Evolutionary conservation across 2,329 filamentous ascomycete genomes (phyloP), one percentile per base, ranked within the genome.

Genomic region (Xylariaceae sp.): DNA sequence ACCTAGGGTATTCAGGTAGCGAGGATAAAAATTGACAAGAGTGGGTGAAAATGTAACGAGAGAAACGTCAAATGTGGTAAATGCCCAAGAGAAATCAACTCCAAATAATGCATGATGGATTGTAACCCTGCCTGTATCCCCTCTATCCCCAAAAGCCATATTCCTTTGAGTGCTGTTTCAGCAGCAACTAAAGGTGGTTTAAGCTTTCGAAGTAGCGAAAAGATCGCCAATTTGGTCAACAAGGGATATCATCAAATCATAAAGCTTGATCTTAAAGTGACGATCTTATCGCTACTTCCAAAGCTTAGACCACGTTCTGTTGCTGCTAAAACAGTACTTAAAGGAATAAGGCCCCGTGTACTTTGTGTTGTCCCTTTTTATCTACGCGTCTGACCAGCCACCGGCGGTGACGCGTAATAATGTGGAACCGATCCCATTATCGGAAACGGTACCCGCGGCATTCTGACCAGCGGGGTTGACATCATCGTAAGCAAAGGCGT

Each of bases 401-500:
- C 75, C 75, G 40, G 76, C 67, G 45, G 67, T 64, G 36, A 78
- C 62, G 5, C 67, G 69, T 44, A 77, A 72, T 11, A 74, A 35
- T 14, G 57, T 52, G 0, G 76, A 74, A 50, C 68, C 67, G 1
- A 66, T 60, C 21, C 69, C 73, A n/a, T n/a, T n/a, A n/a, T n/a
- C n/a, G 42, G 74, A 67, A 29, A 79, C 67, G 22, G 72, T 73
- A 3, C 77, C 77, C 3, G 71, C 72, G 42, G 77, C 75, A 58
- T 84, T 78, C 51, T 72, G 66, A 22, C 73, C 77, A 48, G 72
- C 68, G 0, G 80, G 75, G 44, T 79, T 77, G 16, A 86, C 82
- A 58, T 86, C 83, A 56, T 86, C 83, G 54, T 85, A 86, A 0
- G 83, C 72, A 57, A 85, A 86, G 0, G 79, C 76, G 58, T 86